These are phyloP conservation scores for Penicillium sp. DNA, from an alignment of 2,329 filamentous ascomycete species.

Conservation along the genomic window DNA sequence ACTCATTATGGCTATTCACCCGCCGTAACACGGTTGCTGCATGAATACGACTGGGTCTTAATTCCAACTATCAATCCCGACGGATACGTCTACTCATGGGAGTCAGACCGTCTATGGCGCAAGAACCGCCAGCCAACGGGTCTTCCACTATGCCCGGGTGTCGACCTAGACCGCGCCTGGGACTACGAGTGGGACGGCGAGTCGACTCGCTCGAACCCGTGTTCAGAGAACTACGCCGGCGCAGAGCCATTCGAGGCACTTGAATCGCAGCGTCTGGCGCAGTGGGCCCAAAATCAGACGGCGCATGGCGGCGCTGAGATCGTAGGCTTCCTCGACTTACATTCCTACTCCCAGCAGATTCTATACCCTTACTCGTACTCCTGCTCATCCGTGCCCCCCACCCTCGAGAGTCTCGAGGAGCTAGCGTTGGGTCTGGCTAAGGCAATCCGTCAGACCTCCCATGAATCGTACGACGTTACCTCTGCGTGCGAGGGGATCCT, in stretches of 20 bases:
- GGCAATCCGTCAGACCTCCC: conserved; percentile 76
- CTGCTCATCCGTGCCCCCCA: conserved; percentile 73
- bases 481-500: conserved; percentile 84
- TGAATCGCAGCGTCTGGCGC: conserved; percentile 70
- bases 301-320: conserved; percentile 68
- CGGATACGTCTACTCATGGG: conserved; percentile 92
- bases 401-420: conserved; percentile 88
- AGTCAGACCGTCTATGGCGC: conserved; percentile 86
- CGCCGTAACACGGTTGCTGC: conserved; percentile 70
- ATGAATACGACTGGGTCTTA: conserved; percentile 83
- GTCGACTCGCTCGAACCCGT: conserved; percentile 69
- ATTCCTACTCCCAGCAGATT: conserved; percentile 93
- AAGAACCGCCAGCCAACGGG: conserved; percentile 83
- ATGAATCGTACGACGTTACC: conserved; percentile 71
- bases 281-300: conserved; percentile 81
- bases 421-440: conserved; percentile 84
- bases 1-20: conserved; percentile 73
- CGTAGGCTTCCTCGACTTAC: conserved; percentile 82
- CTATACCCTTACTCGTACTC: conserved; percentile 89
- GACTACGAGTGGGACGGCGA: conserved; percentile 78
- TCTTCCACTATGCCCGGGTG: conserved; percentile 76
- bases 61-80: conserved; percentile 90
- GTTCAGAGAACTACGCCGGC: conserved; percentile 86
- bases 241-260: conserved; percentile 77
- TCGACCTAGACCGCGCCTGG: conserved; percentile 87